These are phyloP conservation scores for Hygrocybe coccinea DNA, from an alignment of 768 basidiomycete genomes.

Conservation along the genomic window DNA sequence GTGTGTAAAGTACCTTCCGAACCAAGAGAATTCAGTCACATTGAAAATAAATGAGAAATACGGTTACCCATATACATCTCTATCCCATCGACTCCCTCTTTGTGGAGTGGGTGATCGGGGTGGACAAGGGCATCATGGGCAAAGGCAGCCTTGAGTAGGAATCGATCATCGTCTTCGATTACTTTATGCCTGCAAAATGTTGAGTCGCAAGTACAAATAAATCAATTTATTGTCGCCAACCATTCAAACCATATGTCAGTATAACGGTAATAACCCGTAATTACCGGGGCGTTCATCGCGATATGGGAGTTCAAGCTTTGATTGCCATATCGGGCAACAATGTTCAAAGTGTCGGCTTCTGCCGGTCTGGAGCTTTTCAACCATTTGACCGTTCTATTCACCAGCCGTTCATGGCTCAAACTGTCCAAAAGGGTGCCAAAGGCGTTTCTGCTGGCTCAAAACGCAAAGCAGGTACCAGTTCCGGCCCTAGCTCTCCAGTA, in stretches of 20 bases:
- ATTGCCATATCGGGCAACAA: constrained; percentile 3
- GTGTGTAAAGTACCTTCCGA: constrained; percentile 56
- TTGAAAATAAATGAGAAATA: not conserved
- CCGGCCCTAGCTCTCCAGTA: constrained; percentile 45
- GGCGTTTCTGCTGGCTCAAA: constrained; percentile 42
- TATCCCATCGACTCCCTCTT: constrained; percentile 58
- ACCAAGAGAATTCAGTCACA: not conserved
- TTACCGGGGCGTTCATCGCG: constrained; percentile 35
- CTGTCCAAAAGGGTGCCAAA: constrained; percentile 53
- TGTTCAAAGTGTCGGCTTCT: not conserved
- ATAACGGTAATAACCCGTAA: constrained; percentile 76
- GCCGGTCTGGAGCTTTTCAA: not conserved
- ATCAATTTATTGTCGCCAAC: constrained; percentile 30
- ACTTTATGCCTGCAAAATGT: constrained; percentile 46
- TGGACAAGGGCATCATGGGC: constrained; percentile 67
- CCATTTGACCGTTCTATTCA: not conserved
- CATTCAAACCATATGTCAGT: constrained; percentile 84
- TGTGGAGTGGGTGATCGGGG: constrained; percentile 66
- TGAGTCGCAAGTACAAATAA: not conserved
- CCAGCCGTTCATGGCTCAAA: constrained; percentile 55
- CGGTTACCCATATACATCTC: constrained; percentile 64
- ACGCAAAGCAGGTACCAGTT: constrained; percentile 42
- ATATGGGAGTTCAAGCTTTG: constrained; percentile 8
- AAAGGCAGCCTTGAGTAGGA: constrained; percentile 63
- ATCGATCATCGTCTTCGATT: constrained; percentile 54